Evolutionary conservation across 148 eudicot species (phyloP).

Genomic region (Selenicereus undatus): DNA sequence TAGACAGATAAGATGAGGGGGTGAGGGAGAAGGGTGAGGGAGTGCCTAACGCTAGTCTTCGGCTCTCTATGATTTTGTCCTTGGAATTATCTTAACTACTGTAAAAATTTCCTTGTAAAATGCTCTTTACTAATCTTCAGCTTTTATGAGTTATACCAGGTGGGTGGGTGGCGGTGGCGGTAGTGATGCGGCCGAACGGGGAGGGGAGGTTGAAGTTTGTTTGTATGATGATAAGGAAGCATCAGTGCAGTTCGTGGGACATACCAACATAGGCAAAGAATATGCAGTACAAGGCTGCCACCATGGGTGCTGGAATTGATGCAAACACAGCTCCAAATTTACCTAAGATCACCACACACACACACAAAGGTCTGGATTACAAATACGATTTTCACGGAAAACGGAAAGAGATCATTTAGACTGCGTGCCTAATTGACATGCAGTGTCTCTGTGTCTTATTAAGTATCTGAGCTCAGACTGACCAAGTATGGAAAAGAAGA

Average conservation of each 20-base stretch:
- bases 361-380: neutral
- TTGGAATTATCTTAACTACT: too few relatives aligned
- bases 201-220: neutral
- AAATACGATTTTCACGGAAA: neutral
- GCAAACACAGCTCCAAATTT: constrained; percentile 97
- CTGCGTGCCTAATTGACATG: neutral
- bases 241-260: constrained; percentile 10
- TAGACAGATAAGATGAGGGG: too few relatives aligned
- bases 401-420: neutral
- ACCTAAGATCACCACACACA: constrained; percentile 31
- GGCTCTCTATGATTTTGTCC: too few relatives aligned
- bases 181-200: neutral
- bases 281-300: constrained; percentile 82
- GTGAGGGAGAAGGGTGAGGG: too few relatives aligned
- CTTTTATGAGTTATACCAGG: neutral
- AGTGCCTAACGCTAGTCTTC: too few relatives aligned
- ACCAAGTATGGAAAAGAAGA: constrained; percentile 93
- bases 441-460: too few relatives aligned
- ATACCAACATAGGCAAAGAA: constrained; percentile 91
- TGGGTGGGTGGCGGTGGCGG: neutral
- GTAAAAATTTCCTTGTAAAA: too few relatives aligned
- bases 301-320: constrained; percentile 77
- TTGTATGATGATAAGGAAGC: neutral
- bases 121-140: too few relatives aligned
- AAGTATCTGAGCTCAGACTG: neutral